Evolutionary conservation across 768 basidiomycete genomes (phyloP), one percentile per base, ranked within the genome.

Genomic region (Terana coerulea): DNA sequence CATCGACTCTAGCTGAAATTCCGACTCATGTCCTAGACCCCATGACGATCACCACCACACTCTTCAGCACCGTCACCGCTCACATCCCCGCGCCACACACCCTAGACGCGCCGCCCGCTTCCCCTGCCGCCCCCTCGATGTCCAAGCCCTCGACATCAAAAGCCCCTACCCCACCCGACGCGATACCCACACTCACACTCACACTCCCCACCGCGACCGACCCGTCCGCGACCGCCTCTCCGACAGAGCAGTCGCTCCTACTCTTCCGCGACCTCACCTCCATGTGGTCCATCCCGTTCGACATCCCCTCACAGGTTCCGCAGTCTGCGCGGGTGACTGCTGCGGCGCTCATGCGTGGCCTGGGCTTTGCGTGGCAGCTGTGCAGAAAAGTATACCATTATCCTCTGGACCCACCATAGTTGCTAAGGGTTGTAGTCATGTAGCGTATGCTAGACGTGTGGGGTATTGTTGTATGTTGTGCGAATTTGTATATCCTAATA

Each of bases 351-450:
- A 59, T 73, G 49, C 61, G 65, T 28, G 67, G 74, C 5, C 47
- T 76, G 42, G 70, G 70, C 44, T 64, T 67, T 15, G 64, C 76
- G 4, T 83, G 78, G 77, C 67, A 73, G 51, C 45, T 80, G n/a
- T 61, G 76, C 36, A 68, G 74, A 58, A 77, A 64, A 65, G 65
- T 73, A 22, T 76, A 79, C 59, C 79, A 83, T 61, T 84, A 79
- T 54, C 83, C 81, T 0, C 53, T 83, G 54, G 74, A 77, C 54
- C 80, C 80, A 35, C 74, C 77, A 36, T 67, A 58, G 67, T 60
- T 26, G 31, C 31, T 37, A 7, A n/a, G n/a, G n/a, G n/a, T n/a
- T n/a, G n/a, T n/a, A n/a, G 39, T 22, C 9, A 17, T 17, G 39
- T 7, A 17, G 17, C 22, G 39, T 40, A 8, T 7, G n/a, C 39